Base-by-base conservation (phyloP, 768 basidiomycete genomes). In the Chalciporus piperatus region DNA sequence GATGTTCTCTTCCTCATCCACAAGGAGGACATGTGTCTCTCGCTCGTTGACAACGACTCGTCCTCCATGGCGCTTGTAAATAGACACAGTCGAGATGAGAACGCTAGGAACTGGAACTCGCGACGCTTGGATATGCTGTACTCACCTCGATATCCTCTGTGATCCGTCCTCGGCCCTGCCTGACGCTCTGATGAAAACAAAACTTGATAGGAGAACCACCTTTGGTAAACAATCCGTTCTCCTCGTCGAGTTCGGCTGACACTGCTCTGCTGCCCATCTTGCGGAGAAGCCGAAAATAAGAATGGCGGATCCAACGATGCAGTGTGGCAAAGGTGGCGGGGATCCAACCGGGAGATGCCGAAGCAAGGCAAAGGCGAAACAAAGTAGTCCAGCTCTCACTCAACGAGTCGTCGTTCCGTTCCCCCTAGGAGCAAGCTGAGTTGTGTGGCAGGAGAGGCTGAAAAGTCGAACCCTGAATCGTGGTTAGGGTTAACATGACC, bases 1-100 rank as follows among this genome's bases (percentile, higher is more conserved):
- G n/a, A 70, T 20, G 25, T 68, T 48, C 14, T 52, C 49, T 40
- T 70, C 52, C 45, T 70, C 68, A 27, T 68, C 67, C 16, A 70
- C 58, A 23, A 68, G 57, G 8, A 68, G 53, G 6, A 70, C 62
- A 25, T 68, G 47, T 22, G 67, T 42, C 9, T 19, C 13, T 14
- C 45, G 47, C 33, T 68, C 66, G 5, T 55, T 10, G 0, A 19
- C 2, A 19, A 59, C 54, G 10, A 70, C 40, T 22, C 38, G 5
- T 0, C 67, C 68, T 0, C 67, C 67, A 8, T 60, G 41, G 11
- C 45, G 51, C 67, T 70, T 33, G 2, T 28, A 7, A 22, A 10
- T 1, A 27, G 7, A 33, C 7, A 23, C 19, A 5, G n/a, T 13
- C 12, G 20, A 3, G n/a, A 6, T 32, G 27, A 12, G 12, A 13